phyloP scores from a whole-genome alignment of 768 basidiomycete genomes.

The Phaeotremella skinneri region DNA sequence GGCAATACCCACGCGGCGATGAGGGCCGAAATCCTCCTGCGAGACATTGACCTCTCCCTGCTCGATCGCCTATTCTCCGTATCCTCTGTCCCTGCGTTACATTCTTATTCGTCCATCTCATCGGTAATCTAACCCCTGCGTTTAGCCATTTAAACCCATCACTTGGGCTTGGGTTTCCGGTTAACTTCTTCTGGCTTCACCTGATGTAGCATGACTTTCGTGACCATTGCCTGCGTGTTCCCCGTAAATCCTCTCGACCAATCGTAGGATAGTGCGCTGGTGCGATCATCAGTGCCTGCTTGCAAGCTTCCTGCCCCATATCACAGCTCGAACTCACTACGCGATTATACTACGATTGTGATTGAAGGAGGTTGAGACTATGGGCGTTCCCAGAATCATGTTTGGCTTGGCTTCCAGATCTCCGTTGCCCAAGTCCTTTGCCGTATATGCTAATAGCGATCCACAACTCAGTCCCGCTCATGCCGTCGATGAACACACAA shows the following conservation, averaged over 20 bases:
- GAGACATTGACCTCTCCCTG: too few species aligned
- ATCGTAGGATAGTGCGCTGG: slow-evolving; percentile 75
- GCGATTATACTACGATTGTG: slow-evolving; percentile 84
- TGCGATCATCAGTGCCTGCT: neutral
- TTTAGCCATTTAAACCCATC: too few species aligned
- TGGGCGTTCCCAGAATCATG: slow-evolving; percentile 56
- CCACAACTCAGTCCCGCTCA: too few species aligned
- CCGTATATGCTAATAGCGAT: slow-evolving; percentile 61
- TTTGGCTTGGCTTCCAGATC: slow-evolving; percentile 39
- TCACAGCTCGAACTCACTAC: slow-evolving; percentile 55
- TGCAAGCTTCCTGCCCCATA: neutral
- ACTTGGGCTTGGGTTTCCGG: slow-evolving; percentile 44
- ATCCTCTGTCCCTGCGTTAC: too few species aligned
- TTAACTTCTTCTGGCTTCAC: slow-evolving; percentile 55
- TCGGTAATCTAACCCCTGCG: too few species aligned
- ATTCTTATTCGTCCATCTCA: too few species aligned
- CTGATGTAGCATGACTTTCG: slow-evolving; percentile 55
- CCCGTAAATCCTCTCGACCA: slow-evolving; percentile 91
- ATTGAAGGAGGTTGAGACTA: slow-evolving; percentile 79
- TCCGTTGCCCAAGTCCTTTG: slow-evolving; percentile 48
- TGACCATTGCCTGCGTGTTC: slow-evolving; percentile 61
- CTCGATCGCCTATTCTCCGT: too few species aligned
- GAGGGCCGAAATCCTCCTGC: too few species aligned
- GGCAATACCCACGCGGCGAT: too few species aligned
- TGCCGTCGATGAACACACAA: neutral